Percentiles rank a stretch among this genome's conserved stretches.
Evolutionary conservation across 2,329 filamentous ascomycete species (phyloP).

Genomic region (Pseudogymnoascus sp.): DNA sequence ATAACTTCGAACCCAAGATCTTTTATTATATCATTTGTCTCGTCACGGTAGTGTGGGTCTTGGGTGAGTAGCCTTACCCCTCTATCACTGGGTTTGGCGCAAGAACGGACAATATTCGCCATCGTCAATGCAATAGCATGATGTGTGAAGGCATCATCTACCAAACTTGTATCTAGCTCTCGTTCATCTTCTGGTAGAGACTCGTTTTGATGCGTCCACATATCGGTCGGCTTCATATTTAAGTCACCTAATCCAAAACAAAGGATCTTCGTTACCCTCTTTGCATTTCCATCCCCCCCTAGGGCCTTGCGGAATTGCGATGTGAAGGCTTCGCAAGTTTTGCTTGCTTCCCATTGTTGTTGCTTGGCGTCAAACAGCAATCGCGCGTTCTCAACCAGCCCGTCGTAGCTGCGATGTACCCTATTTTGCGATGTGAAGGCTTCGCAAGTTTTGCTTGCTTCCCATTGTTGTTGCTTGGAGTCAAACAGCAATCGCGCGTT

Average conservation of each 20-base stretch:
- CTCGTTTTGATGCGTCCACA: conserved; percentile 18
- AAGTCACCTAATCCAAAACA: conserved; percentile 25
- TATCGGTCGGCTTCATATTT: conserved; percentile 16
- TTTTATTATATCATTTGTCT: conserved; percentile 17
- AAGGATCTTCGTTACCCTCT: conserved; percentile 22
- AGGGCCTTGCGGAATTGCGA: conserved; percentile 17
- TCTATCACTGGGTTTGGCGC: neutral
- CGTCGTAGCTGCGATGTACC: conserved; percentile 16
- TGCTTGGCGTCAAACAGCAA: conserved; percentile 16
- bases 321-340: conserved; percentile 18
- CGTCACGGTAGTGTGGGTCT: conserved; percentile 19
- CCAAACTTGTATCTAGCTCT: conserved; percentile 13
- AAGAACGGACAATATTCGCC: conserved; percentile 15
- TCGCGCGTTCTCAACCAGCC: conserved; percentile 12
- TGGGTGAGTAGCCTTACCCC: conserved; percentile 20
- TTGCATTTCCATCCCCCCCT: neutral
- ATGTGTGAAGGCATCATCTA: conserved; percentile 16
- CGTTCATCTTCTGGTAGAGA: conserved; percentile 12
- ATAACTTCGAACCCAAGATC: conserved; percentile 21
- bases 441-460: conserved; percentile 18
- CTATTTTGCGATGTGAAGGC: conserved; percentile 19
- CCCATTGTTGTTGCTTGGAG: conserved; percentile 15
- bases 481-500: conserved; percentile 17
- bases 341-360: conserved; percentile 19
- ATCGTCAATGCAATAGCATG: conserved; percentile 23